Base-by-base conservation (phyloP, 306 rosid species). In the Coriaria nepalensis region DNA sequence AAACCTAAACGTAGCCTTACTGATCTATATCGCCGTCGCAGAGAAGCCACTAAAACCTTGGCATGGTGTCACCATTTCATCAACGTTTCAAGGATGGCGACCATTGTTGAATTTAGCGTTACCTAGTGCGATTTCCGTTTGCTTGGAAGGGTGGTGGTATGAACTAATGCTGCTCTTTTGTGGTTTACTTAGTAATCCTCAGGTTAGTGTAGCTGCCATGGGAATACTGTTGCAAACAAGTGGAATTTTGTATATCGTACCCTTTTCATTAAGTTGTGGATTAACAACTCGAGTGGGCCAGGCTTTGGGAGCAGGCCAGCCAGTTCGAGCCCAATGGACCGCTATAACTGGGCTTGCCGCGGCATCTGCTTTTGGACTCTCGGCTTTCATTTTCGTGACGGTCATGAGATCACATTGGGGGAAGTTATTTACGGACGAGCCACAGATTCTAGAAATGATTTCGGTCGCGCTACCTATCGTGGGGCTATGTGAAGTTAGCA, bases 81-180 rank as follows among this genome's bases (percentile, higher is more conserved):
- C 81, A 5, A 32, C 78, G 2, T 64, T 82, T 13, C 68, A 58
- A 13, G 92, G 79, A 9, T 87, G 96, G 96, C 49, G 39, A 39
- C 96, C 94, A 12, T 45, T 86, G 50, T 58, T 82, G 34, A 79
- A 65, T 0, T 58, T 87, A 12, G 86, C 94, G 14, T 47, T 87
- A n/a, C 96, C 92, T 0, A 82, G 92, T 48, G 73, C 87, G 14
- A 35, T 74, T 5, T 73, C 96, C 0, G 67, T 82, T 43, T 90
- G 96, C 65, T 65, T 90, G 67, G 97, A 79, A 52, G 82, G 92
- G 94, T 82, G 96, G 97, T 82, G 94, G 68, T 87, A 87, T 20
- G 97, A 90, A 65, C 77, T 90, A 9, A 81, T 90, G 94, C 40
- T 87, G 46, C 75, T 82, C 41, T 59, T 82, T 9, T 82, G 96